phyloP scores from a whole-genome alignment of 345 rosid species.

The Melaleuca alternifolia region DNA sequence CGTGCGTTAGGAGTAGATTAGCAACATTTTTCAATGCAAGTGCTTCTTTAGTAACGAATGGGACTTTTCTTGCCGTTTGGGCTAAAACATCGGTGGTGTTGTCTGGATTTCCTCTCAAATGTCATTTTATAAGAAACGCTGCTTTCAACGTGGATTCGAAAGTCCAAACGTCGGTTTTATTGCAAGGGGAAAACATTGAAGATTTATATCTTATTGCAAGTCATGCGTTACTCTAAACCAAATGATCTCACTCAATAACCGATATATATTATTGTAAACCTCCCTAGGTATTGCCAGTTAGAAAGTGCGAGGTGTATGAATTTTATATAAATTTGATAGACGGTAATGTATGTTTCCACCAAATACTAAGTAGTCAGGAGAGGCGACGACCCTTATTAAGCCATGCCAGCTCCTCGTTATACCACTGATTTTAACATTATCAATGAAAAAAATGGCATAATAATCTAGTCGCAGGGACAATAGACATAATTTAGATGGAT shows the following conservation, averaged over 20 bases:
- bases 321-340: not conserved
- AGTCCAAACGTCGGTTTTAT: not conserved
- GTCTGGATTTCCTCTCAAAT: not conserved
- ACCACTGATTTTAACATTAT: not conserved
- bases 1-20: not conserved
- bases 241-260: not conserved
- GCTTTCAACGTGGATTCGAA: not conserved
- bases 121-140: not conserved
- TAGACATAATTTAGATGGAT: not conserved
- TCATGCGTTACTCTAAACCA: not conserved
- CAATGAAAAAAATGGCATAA: not conserved
- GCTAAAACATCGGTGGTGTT: not conserved
- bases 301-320: not conserved
- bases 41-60: not conserved
- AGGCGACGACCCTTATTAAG: accelerated
- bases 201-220: not conserved
- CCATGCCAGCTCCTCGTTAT: not conserved
- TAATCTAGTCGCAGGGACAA: not conserved
- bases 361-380: accelerated
- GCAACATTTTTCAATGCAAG: not conserved
- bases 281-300: not conserved
- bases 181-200: accelerated
- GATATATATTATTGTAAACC: not conserved
- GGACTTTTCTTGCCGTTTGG: not conserved
- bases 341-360: accelerated